Conservation (phyloP, 768 basidiomycete genomes). For the Rhizopogon vulgaris region DNA sequence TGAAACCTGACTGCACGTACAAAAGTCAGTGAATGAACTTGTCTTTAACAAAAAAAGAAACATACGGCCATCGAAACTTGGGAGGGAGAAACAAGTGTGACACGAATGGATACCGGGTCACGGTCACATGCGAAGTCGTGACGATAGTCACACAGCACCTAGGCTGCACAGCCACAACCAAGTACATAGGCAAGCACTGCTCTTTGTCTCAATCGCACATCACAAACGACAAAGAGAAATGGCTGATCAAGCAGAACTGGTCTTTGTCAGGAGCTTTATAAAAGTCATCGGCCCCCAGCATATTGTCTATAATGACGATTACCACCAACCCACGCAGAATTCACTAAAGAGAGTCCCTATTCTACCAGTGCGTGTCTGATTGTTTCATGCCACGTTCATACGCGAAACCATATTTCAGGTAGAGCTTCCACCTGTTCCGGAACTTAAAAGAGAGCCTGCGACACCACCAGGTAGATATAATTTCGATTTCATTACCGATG, state of each 20-base stretch:
- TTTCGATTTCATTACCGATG: slow-evolving; percentile 2
- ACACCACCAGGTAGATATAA: slow-evolving; percentile 23
- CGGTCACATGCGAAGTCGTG: not conserved
- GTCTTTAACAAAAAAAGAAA: not conserved
- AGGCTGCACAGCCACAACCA: not conserved
- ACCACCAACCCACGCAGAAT: slow-evolving; percentile 63
- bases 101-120: slow-evolving; percentile 12
- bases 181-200: not conserved
- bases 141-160: not conserved
- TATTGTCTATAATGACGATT: slow-evolving; percentile 65
- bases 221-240: slow-evolving; percentile 15
- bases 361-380: slow-evolving; percentile 45
- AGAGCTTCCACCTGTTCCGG: slow-evolving; percentile 54
- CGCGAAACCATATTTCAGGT: slow-evolving; percentile 33
- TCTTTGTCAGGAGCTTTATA: slow-evolving; percentile 62
- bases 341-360: slow-evolving; percentile 66
- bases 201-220: not conserved
- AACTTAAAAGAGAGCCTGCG: slow-evolving; percentile 34
- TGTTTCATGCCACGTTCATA: slow-evolving; percentile 5
- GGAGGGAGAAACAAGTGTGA: slow-evolving; percentile 13
- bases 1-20: slow-evolving; percentile 51
- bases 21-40: slow-evolving; percentile 9
- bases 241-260: slow-evolving; percentile 53
- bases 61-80: slow-evolving; percentile 33
- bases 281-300: slow-evolving; percentile 63